phyloP scores from a whole-genome alignment of 495 filamentous ascomycete species.

The Aspergillus ostianus region DNA sequence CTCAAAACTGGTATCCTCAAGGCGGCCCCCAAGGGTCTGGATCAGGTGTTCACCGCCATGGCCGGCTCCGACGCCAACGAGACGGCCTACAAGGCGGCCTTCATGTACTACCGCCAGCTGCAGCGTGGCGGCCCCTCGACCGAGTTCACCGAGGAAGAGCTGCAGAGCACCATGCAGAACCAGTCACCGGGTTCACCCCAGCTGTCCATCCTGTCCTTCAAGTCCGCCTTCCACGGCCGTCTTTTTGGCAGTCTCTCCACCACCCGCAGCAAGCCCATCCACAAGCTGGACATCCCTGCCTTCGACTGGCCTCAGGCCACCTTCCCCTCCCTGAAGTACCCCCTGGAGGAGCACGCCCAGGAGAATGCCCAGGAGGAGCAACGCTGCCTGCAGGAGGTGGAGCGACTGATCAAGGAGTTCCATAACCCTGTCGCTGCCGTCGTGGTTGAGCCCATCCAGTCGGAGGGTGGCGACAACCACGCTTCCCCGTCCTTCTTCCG shows the following conservation, averaged over 20 bases:
- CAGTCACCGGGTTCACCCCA: constrained; percentile 76
- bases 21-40: constrained; percentile 84
- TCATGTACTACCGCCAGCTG: constrained; percentile 92
- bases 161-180: constrained; percentile 80
- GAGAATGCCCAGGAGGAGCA: constrained; percentile 84
- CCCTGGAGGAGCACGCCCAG: constrained; percentile 74
- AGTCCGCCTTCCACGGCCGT: constrained; percentile 90
- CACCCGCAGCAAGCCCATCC: constrained; percentile 93
- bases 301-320: constrained; percentile 98
- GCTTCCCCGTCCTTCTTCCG: constrained; percentile 91
- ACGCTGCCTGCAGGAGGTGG: constrained; percentile 83
- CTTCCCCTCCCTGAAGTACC: constrained; percentile 89
- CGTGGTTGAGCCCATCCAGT: constrained; percentile 94
- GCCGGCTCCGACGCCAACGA: constrained; percentile 97
- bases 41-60: constrained; percentile 97
- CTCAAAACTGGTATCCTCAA: constrained; percentile 84
- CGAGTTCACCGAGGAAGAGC: constrained; percentile 83
- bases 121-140: constrained; percentile 80
- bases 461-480: constrained; percentile 98
- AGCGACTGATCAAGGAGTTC: constrained; percentile 79
- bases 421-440: constrained; percentile 87
- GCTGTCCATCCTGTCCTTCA: constrained; percentile 92
- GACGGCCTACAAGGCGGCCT: constrained; percentile 98
- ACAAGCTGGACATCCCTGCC: constrained; percentile 97
- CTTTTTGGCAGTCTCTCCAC: constrained; percentile 91